Evolutionary conservation across 2,329 filamentous ascomycete genomes (phyloP), one percentile per base, ranked within the genome.

Genomic region (Fusarium subtropicale): DNA sequence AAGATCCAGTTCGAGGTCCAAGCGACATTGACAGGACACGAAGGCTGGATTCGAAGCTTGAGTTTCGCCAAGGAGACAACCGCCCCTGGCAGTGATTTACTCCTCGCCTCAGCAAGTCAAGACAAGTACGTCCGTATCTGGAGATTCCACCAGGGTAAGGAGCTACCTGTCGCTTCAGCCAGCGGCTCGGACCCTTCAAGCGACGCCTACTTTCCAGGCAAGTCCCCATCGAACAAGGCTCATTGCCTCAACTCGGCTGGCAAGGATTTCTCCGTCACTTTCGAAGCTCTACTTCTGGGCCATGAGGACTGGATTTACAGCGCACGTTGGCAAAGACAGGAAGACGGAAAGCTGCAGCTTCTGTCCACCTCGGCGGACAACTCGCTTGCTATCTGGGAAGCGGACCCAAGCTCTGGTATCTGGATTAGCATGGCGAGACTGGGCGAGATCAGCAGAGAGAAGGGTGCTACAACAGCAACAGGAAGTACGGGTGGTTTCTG

Each of bases 281-380:
- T 99, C 71, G 96, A 99, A 79, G 96, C 96, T 2, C 84, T 99
- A 4, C 86, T 99, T 8, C 87, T 99, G 4, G 96, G 96, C 11
- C 96, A 99, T 76, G 96, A 99, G 77, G 96, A 99, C 76, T 99
- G 96, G 96, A 95, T 99, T 60, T 98, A 97, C 79, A 97, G 92
- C 58, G 90, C 92, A 3, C 84, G 85, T 56, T 97, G 94, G 94
- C 86, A 87, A 62, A 83, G 84, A 9, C 78, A 82, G 44, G 75
- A 80, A 16, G 80, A 83, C 61, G 80, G 77, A 20, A 88, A 85
- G 62, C 83, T 92, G 15, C 92, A 92, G 71, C 87, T 97, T 11
- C 87, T 99, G 5, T 94, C 95, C 3, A 91, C 95, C 1, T 98
- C 96, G 5, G 96, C 96, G 5, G 96, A 99, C 77, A 98, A 97